phyloP scores from a whole-genome alignment of 768 basidiomycete species.

The Cubamyces lactineus region DNA sequence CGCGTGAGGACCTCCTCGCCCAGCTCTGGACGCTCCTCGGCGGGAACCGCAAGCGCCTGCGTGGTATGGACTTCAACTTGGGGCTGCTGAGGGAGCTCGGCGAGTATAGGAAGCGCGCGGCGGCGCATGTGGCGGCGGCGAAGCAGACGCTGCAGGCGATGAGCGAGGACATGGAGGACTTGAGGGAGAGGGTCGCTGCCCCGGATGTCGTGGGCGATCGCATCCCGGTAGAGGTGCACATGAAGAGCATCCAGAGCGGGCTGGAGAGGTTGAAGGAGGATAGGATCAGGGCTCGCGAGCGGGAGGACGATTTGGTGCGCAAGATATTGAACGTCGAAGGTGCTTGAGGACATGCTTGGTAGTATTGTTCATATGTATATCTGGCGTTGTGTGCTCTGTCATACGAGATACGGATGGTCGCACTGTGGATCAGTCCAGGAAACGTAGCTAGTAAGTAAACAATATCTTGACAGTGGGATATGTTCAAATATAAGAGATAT shows the following conservation, averaged over 20 bases:
- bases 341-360: background rate
- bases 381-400: background rate
- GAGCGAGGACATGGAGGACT: constrained; percentile 76
- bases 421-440: no score
- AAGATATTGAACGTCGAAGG: constrained; percentile 26
- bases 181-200: constrained; percentile 70
- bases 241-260: constrained; percentile 69
- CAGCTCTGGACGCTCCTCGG: constrained; percentile 74
- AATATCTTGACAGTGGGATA: no score
- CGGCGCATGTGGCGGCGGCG: constrained; percentile 66
- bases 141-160: constrained; percentile 62
- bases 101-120: constrained; percentile 61
- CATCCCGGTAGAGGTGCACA: constrained; percentile 74
- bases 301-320: constrained; percentile 43
- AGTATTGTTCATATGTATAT: background rate
- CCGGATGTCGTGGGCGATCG: constrained; percentile 63
- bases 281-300: constrained; percentile 51
- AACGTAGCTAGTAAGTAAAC: no score
- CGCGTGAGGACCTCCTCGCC: constrained; percentile 58
- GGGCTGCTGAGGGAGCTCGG: constrained; percentile 57
- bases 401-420: no score
- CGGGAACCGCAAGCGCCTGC: constrained; percentile 54
- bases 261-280: constrained; percentile 64
- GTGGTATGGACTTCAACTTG: constrained; percentile 55
- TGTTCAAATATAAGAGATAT: no score